Percentiles rank a stretch among this genome's conserved stretches.
phyloP scores from a whole-genome alignment of 768 basidiomycete species.

The Psilocybe sp. region DNA sequence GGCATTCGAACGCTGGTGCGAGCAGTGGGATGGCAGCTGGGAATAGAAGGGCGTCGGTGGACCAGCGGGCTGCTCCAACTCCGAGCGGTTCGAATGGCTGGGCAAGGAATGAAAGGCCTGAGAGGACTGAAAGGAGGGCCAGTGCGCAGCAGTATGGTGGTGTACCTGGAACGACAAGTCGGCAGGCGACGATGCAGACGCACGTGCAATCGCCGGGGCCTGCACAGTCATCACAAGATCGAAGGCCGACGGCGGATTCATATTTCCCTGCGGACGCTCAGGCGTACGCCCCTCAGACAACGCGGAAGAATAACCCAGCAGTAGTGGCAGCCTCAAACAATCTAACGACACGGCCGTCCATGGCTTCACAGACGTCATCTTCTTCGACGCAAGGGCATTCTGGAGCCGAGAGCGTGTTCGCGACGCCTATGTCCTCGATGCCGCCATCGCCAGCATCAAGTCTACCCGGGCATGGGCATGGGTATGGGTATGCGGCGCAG shows the following conservation, averaged over 20 bases:
- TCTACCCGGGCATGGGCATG: not conserved
- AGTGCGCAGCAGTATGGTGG: too few relatives aligned
- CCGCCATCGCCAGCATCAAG: conserved; percentile 2
- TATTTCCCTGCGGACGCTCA: too few relatives aligned
- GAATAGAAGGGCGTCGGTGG: too few relatives aligned
- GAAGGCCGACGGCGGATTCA: too few relatives aligned
- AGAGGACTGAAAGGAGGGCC: too few relatives aligned
- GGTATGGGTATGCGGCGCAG: not conserved
- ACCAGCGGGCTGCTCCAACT: not conserved
- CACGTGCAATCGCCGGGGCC: too few relatives aligned
- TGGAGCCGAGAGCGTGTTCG: conserved; percentile 2
- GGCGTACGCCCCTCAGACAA: too few relatives aligned
- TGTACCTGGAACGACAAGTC: too few relatives aligned
- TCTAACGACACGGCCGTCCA: not conserved
- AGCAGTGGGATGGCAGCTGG: not conserved
- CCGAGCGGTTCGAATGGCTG: not conserved
- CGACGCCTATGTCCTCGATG: conserved; percentile 6
- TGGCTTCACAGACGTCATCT: not conserved
- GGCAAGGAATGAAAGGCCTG: not conserved
- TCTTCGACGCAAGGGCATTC: not conserved
- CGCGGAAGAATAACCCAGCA: too few relatives aligned
- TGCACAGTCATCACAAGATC: too few relatives aligned
- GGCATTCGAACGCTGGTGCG: not conserved
- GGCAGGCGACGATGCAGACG: too few relatives aligned
- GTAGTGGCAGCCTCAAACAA: not conserved